Percentiles rank a stretch among this genome's conserved stretches.
Evolutionary conservation across 805 yeast species (phyloP).

Genomic region (Metschnikowia santaceciliae): DNA sequence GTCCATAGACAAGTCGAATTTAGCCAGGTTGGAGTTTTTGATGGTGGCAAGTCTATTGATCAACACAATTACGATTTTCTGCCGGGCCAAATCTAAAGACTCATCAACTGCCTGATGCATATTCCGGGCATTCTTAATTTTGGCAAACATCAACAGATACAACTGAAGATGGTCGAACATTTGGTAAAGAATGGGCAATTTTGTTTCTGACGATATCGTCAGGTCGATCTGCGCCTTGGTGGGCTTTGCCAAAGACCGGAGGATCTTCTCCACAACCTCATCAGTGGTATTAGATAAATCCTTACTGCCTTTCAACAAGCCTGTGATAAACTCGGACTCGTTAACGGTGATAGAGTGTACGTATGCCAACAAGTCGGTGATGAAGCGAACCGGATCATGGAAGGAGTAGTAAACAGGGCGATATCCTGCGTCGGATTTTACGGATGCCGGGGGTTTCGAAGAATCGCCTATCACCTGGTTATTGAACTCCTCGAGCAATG

Average conservation of each 20-base stretch:
- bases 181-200: constrained; percentile 51
- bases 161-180: constrained; percentile 62
- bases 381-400: constrained; percentile 75
- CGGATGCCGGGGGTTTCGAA: constrained; percentile 8
- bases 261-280: constrained; percentile 45
- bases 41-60: constrained; percentile 31
- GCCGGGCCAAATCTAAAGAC: constrained; percentile 25
- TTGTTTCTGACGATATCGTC: constrained; percentile 60
- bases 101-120: constrained; percentile 23
- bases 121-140: constrained; percentile 25
- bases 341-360: constrained; percentile 82
- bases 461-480: constrained; percentile 45
- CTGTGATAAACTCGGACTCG: constrained; percentile 72
- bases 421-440: constrained; percentile 4
- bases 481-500: constrained; percentile 62
- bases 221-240: constrained; percentile 64
- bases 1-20: constrained; percentile 46
- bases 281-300: constrained; percentile 25
- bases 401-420: constrained; percentile 61
- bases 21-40: constrained; percentile 34
- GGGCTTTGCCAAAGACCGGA: constrained; percentile 56
- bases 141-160: constrained; percentile 65
- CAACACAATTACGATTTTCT: constrained; percentile 24
- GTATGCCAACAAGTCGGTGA: constrained; percentile 87
- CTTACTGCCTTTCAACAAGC: constrained; percentile 45